These are phyloP conservation scores for Priceomyces fermenticarens DNA, from an alignment of 805 yeast genomes.

Conservation along the genomic window DNA sequence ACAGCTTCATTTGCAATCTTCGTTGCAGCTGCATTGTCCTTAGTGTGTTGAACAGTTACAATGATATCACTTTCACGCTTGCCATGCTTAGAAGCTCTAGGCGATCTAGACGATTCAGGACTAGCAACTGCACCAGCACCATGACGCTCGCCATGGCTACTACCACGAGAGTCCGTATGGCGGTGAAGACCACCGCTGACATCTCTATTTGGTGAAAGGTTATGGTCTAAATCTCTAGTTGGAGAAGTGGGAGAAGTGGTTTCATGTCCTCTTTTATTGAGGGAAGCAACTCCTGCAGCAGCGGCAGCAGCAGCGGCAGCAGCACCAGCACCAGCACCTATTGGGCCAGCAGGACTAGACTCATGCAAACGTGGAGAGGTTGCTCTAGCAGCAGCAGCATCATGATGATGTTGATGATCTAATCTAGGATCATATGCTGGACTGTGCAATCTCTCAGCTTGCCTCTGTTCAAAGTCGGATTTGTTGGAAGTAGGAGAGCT, in stretches of 20 bases:
- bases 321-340: slow-evolving; percentile 3
- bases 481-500: too few species aligned
- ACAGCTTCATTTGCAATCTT: slow-evolving; percentile 26
- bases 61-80: slow-evolving; percentile 14
- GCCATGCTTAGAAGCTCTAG: background rate
- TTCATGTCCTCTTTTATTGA: background rate
- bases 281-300: slow-evolving; percentile 1
- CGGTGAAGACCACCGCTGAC: too few species aligned
- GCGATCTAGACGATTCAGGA: background rate
- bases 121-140: slow-evolving; percentile 1
- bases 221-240: too few species aligned
- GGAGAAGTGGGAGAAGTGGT: too few species aligned
- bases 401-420: too few species aligned
- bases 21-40: slow-evolving; percentile 22
- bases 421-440: too few species aligned
- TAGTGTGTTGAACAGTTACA: slow-evolving; percentile 30
- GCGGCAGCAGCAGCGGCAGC: slow-evolving; percentile 6
- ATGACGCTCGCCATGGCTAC: background rate
- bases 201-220: too few species aligned
- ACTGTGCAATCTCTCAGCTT: too few species aligned
- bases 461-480: too few species aligned
- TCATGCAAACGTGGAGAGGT: too few species aligned
- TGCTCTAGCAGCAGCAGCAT: background rate
- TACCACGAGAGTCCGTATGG: too few species aligned
- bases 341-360: too few species aligned